Conservation (phyloP, 1,139 yeast genomes). For the Geotrichum histeridarum region DNA sequence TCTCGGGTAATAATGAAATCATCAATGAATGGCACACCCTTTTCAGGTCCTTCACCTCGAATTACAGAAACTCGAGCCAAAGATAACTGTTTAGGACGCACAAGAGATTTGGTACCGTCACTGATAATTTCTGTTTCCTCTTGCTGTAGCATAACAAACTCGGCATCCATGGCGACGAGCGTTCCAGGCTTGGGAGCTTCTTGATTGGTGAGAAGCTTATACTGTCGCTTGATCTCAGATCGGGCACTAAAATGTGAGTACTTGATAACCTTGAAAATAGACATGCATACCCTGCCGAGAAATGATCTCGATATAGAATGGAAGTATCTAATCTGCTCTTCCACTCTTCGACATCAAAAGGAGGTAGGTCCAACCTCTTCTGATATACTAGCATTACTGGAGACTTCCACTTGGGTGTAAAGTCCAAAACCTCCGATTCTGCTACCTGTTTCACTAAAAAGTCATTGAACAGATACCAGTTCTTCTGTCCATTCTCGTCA, state of each 20-base stretch:
- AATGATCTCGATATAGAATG: conserved; percentile 69
- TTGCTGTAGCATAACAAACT: conserved; percentile 77
- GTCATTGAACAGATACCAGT: conserved; percentile 88
- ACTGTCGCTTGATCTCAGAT: conserved; percentile 55
- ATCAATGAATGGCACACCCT: conserved; percentile 82
- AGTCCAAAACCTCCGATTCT: conserved; percentile 61
- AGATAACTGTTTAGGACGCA: conserved; percentile 71
- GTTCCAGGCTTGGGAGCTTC: conserved; percentile 75
- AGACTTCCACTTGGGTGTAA: conserved; percentile 72
- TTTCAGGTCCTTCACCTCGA: conserved; percentile 63
- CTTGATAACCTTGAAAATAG: background rate
- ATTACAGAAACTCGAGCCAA: conserved; percentile 87
- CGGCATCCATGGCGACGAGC: conserved; percentile 91
- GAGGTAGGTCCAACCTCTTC: conserved; percentile 31
- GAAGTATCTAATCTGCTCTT: conserved; percentile 50
- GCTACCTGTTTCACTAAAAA: conserved; percentile 78
- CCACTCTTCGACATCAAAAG: conserved; percentile 43
- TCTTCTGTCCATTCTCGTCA: conserved; percentile 34
- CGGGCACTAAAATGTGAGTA: conserved; percentile 39
- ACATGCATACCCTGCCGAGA: conserved; percentile 49
- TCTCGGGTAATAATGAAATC: conserved; percentile 75
- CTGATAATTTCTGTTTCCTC: conserved; percentile 75
- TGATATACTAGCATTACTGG: conserved; percentile 73
- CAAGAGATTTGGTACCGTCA: conserved; percentile 61
- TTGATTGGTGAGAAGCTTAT: conserved; percentile 54